A percentile compares a stretch with the other conserved stretches of the same genome.
These are phyloP conservation scores for Speleostelium caveatum DNA, from an alignment of 78 protist species.

Conservation along the genomic window DNA sequence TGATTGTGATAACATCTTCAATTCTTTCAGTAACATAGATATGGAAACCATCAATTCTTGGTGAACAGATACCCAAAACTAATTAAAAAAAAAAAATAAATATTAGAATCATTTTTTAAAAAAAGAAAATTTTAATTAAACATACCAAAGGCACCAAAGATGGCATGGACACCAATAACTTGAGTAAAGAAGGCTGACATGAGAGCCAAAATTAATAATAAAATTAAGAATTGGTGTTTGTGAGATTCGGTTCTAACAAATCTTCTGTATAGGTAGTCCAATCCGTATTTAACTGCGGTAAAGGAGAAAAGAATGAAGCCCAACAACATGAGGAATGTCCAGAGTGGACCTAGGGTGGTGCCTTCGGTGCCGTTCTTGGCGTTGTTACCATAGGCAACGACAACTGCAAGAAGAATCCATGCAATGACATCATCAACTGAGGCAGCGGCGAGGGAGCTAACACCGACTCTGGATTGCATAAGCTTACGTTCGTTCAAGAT, in stretches of 20 bases:
- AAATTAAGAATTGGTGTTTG: slow-evolving; percentile 26
- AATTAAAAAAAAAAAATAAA: too few species aligned
- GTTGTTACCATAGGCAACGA: slow-evolving; percentile 71
- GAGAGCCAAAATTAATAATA: slow-evolving; percentile 7
- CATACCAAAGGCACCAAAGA: slow-evolving; percentile 86
- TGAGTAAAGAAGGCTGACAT: slow-evolving; percentile 66
- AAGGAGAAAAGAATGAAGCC: slow-evolving; percentile 62
- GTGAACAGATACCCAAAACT: slow-evolving; percentile 61
- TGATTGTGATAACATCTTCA: slow-evolving; percentile 62
- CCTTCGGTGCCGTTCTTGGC: too few species aligned
- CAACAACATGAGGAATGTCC: slow-evolving; percentile 57
- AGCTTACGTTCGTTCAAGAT: slow-evolving; percentile 73
- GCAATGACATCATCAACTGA: slow-evolving; percentile 86
- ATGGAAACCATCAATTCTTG: slow-evolving; percentile 58
- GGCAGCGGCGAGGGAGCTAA: slow-evolving; percentile 81
- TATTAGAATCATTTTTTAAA: too few species aligned
- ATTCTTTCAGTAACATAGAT: slow-evolving; percentile 55
- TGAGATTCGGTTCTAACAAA: slow-evolving; percentile 31
- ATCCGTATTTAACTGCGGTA: slow-evolving; percentile 4
- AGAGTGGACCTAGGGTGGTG: slow-evolving; percentile 50
- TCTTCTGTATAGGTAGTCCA: not conserved
- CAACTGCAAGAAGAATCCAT: slow-evolving; percentile 83
- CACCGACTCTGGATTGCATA: slow-evolving; percentile 72
- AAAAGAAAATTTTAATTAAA: too few species aligned
- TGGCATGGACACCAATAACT: slow-evolving; percentile 85